Percentiles rank a stretch among this genome's conserved stretches.
Conservation (phyloP, 1,284 basidiomycete species). For the Pisolithus thermaeus region DNA sequence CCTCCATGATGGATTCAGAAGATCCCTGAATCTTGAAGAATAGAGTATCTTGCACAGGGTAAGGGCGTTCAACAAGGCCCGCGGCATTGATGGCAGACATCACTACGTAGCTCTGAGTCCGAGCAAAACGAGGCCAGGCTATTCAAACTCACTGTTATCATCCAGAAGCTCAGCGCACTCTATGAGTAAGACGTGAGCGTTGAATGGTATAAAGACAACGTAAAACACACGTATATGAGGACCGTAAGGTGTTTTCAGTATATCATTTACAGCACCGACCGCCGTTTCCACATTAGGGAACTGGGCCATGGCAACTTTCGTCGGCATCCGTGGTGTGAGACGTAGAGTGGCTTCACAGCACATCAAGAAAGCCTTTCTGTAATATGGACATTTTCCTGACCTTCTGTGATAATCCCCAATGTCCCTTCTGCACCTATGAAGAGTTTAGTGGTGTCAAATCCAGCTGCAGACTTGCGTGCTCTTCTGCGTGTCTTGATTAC, state of each 20-base stretch:
- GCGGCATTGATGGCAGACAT: constrained; percentile 74
- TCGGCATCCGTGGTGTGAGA: constrained; percentile 72
- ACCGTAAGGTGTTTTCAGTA: constrained; percentile 63
- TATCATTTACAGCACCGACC: constrained; percentile 72
- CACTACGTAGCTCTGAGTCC: constrained; percentile 36
- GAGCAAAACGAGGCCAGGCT: neutral
- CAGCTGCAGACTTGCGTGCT: constrained; percentile 71
- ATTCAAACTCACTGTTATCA: constrained; percentile 46
- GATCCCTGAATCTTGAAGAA: constrained; percentile 91
- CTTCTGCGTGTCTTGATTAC: constrained; percentile 74
- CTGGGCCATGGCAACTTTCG: constrained; percentile 67
- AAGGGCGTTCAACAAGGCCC: constrained; percentile 51
- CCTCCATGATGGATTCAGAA: constrained; percentile 52
- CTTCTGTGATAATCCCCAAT: constrained; percentile 75
- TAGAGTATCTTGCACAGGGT: constrained; percentile 72
- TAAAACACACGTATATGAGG: constrained; percentile 46
- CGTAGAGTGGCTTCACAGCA: constrained; percentile 60
- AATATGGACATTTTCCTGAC: constrained; percentile 23
- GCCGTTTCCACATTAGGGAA: constrained; percentile 59
- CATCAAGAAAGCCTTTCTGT: neutral
- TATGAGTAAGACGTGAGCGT: constrained; percentile 26
- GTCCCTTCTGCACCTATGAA: constrained; percentile 84
- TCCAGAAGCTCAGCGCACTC: constrained; percentile 84
- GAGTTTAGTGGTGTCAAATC: constrained; percentile 74
- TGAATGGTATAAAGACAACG: constrained; percentile 8